Evolutionary conservation across 345 rosid genomes (phyloP), one percentile per base, ranked within the genome.

Genomic region (Acer campestre): DNA sequence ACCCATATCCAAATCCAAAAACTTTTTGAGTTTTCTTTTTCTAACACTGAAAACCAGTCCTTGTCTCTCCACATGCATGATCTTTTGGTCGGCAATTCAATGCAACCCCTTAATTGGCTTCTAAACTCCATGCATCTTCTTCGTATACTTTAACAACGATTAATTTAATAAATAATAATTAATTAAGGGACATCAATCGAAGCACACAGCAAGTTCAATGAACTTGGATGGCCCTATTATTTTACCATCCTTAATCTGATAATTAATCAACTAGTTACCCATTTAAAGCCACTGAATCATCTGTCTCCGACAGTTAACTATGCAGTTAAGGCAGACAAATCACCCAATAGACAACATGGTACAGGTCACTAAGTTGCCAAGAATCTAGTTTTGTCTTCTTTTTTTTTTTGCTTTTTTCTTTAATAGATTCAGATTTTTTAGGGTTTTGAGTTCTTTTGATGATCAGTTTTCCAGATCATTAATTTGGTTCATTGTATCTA

Each of bases 191-290:
- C 72, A 10, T 16, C 61, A 68, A 77, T 66, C 84, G 70, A 80
- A 75, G 87, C 85, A 78, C 70, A 35, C 10, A 42, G 10, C 46
- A 0, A 42, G 46, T 85, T 79, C 90, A 78, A 53, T 81, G 88
- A 83, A 87, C 84, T 46, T 73, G 58, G 16, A 38, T 64, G 23
- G 1, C 44, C 49, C 58, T 18, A 29, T 29, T 56, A 20, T 17
- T 55, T 29, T 35, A 6, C 61, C 61, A 22, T 17, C 61, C 20
- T 56, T 53, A 51, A 70, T 25, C 2, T 71, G 56, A 25, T 71
- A 8, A 55, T 55, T 71, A 71, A 31, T 29, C 44, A 3, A 27
- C n/a, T 11, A 62, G 62, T 64, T 69, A 73, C 11, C 67, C 67
- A n/a, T 10, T 42, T 42, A 9, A 42, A 42, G 61, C 42, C 74